phyloP scores from a whole-genome alignment of 1,139 yeast genomes.

The Pichia sp. region DNA sequence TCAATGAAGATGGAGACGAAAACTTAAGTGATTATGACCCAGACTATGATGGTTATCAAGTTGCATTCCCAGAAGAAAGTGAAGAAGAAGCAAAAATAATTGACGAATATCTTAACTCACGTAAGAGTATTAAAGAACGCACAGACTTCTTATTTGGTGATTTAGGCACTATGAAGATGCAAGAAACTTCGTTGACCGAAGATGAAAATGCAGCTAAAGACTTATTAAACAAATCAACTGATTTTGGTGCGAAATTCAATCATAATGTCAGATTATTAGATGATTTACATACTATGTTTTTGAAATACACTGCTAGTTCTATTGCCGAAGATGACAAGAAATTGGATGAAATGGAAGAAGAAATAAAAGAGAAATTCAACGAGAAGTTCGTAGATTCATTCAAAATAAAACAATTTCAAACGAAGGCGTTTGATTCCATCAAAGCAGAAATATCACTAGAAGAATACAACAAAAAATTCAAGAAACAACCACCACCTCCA shows the following conservation, averaged over 20 bases:
- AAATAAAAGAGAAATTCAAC: slow-evolving; percentile 19
- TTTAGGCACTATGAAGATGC: slow-evolving; percentile 42
- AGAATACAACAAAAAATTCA: slow-evolving; percentile 20
- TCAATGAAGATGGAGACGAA: slow-evolving; percentile 12
- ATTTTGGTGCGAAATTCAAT: slow-evolving; percentile 13
- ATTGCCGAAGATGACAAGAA: slow-evolving; percentile 7
- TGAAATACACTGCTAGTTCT: slow-evolving; percentile 16
- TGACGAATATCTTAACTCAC: slow-evolving; percentile 19
- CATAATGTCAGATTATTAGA: slow-evolving; percentile 20
- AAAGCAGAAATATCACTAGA: slow-evolving; percentile 17
- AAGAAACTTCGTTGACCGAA: slow-evolving; percentile 33
- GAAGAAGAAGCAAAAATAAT: slow-evolving; percentile 6
- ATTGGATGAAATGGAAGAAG: slow-evolving; percentile 25
- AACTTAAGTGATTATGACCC: slow-evolving; percentile 18
- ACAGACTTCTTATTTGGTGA: slow-evolving; percentile 52
- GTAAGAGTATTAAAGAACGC: slow-evolving; percentile 28
- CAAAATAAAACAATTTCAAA: slow-evolving; percentile 8
- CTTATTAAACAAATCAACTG: background rate
- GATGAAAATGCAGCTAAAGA: slow-evolving; percentile 11
- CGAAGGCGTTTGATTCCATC: slow-evolving; percentile 17
- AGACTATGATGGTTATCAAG: slow-evolving; percentile 7
- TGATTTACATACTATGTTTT: slow-evolving; percentile 18
- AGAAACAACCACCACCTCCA: slow-evolving; percentile 1
- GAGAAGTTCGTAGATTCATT: slow-evolving; percentile 16
- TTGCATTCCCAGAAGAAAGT: background rate